Conservation (phyloP, 768 basidiomycete genomes). For the Terana coerulea region DNA sequence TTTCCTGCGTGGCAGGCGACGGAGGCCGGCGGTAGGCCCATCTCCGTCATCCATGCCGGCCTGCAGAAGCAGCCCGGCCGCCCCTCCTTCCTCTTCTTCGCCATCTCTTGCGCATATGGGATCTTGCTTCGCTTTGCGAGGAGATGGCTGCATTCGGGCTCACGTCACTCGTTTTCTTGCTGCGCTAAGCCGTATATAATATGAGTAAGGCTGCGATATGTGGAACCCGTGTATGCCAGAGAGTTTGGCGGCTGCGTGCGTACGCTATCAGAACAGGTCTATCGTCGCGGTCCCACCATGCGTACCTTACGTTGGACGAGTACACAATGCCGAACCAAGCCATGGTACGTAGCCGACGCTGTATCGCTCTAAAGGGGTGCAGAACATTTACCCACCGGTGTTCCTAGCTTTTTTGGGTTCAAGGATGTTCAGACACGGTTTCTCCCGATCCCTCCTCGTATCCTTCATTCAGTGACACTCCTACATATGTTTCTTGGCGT, state of each 20-base stretch:
- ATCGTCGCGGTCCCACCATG: constrained; percentile 1
- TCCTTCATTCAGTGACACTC: too few species aligned
- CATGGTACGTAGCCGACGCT: too few species aligned
- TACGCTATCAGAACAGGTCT: constrained; percentile 10
- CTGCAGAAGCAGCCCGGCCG: background rate
- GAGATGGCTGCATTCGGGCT: background rate
- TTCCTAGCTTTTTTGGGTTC: too few species aligned
- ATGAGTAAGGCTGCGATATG: background rate
- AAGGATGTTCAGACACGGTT: too few species aligned
- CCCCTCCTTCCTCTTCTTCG: constrained; percentile 2
- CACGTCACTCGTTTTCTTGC: background rate
- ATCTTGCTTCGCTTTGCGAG: background rate
- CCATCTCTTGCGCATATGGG: background rate
- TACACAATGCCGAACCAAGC: too few species aligned
- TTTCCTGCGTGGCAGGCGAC: background rate
- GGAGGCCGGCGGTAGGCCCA: background rate
- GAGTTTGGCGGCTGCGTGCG: constrained; percentile 1
- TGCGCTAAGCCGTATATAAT: background rate
- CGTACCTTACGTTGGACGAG: background rate
- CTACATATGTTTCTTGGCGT: too few species aligned
- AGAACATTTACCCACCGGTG: too few species aligned
- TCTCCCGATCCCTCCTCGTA: too few species aligned
- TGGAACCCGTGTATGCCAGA: constrained; percentile 5
- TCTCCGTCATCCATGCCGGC: constrained; percentile 8
- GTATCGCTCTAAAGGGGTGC: too few species aligned